Percentiles rank a stretch among this genome's conserved stretches.
Evolutionary conservation across 2,329 filamentous ascomycete species (phyloP).

Genomic region (Beauveria medogensis): DNA sequence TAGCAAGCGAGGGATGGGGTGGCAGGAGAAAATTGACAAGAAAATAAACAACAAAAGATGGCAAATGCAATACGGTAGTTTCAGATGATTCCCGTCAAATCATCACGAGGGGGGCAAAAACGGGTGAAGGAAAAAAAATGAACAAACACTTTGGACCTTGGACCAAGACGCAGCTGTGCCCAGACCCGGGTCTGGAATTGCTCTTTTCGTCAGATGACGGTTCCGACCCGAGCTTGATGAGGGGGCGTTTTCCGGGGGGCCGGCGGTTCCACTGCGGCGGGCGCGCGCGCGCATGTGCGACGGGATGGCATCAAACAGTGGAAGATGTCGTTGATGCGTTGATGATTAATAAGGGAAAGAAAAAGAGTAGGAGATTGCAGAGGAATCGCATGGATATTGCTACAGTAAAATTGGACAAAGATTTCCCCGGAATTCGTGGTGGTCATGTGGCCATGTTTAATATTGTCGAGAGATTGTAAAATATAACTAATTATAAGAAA

Average conservation of each 20-base stretch:
- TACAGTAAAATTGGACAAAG: not conserved
- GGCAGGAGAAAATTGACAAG: not conserved
- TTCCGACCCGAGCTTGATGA: constrained; percentile 4
- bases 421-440: not conserved
- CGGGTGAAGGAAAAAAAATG: not conserved
- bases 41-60: not conserved
- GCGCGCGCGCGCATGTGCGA: not conserved
- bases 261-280: not conserved
- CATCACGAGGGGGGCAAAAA: constrained; percentile 4
- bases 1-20: not conserved
- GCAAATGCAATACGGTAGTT: not conserved
- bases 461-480: not conserved
- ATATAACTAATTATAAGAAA: no score
- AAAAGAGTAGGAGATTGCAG: constrained; percentile 4
- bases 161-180: not conserved
- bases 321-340: no score
- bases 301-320: not conserved
- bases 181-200: constrained; percentile 6
- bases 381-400: not conserved
- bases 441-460: not conserved
- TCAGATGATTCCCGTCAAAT: not conserved
- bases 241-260: not conserved
- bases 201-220: constrained; percentile 8
- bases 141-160: no score
- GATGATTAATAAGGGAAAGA: not conserved